Evolutionary conservation across 2,329 filamentous ascomycete genomes (phyloP).

Genomic region (Aspergillus fischeri): DNA sequence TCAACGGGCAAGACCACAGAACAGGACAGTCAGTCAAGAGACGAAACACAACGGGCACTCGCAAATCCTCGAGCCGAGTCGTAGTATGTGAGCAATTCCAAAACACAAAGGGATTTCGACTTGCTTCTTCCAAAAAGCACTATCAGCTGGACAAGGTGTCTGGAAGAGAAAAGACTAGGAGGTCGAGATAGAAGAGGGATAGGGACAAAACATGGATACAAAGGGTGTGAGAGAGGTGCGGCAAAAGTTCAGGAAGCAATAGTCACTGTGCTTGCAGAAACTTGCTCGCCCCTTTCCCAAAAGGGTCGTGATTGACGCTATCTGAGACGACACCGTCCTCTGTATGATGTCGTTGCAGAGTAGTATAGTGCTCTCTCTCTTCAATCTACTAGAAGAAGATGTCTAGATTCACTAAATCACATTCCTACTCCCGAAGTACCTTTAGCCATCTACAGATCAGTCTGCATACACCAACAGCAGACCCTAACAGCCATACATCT

Average conservation of each 20-base stretch:
- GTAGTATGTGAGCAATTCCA: neutral
- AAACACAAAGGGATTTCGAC: neutral
- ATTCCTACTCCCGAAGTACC: neutral
- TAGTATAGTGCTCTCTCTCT: neutral
- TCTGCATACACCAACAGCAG: neutral
- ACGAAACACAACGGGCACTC: neutral
- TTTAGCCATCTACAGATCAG: neutral
- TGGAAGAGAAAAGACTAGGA: neutral
- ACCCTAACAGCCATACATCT: neutral
- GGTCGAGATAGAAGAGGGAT: neutral
- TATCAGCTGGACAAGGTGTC: neutral
- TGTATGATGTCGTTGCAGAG: neutral
- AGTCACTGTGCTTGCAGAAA: neutral
- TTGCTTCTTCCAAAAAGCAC: neutral
- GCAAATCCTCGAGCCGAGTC: neutral
- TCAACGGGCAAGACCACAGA: neutral
- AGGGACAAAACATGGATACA: neutral
- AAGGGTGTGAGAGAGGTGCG: neutral
- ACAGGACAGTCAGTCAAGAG: neutral
- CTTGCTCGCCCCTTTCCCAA: neutral
- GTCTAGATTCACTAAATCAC: neutral
- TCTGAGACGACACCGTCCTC: neutral
- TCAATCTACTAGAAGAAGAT: neutral
- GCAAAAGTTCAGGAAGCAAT: neutral
- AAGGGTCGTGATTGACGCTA: neutral